phyloP scores from a whole-genome alignment of 164 flowering plant species.

The Piper longum region DNA sequence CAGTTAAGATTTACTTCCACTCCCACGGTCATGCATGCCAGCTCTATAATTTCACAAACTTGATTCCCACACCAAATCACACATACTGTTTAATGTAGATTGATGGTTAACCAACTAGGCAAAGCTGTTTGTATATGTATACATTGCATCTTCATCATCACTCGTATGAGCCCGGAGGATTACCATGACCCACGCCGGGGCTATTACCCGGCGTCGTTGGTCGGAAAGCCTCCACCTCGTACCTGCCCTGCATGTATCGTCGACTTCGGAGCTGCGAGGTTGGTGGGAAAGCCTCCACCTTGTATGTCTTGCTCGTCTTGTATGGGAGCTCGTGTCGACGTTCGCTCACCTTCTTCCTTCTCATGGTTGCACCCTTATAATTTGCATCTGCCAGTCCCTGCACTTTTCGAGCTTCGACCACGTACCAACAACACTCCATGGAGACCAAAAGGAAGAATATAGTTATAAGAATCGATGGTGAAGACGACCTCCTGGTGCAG shows the following conservation, averaged over 20 bases:
- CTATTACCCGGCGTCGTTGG: conserved; percentile 15
- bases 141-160: background rate
- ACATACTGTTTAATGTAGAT: too few relatives aligned
- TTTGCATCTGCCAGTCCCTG: background rate
- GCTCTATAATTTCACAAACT: too few relatives aligned
- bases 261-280: background rate
- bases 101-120: too few relatives aligned
- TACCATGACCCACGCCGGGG: conserved; percentile 13
- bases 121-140: too few relatives aligned
- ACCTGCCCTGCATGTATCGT: conserved; percentile 2
- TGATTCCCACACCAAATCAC: too few relatives aligned
- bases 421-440: too few relatives aligned
- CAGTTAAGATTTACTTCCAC: too few relatives aligned
- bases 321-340: background rate
- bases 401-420: too few relatives aligned
- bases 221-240: conserved; percentile 10
- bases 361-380: background rate
- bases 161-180: conserved; percentile 6
- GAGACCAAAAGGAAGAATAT: too few relatives aligned
- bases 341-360: background rate
- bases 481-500: too few relatives aligned
- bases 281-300: background rate
- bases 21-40: too few relatives aligned
- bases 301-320: background rate
- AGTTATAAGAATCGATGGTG: too few relatives aligned